A percentile compares a stretch with the other conserved stretches of the same genome.
Evolutionary conservation across 1,139 yeast genomes (phyloP).

Genomic region (Sugiyamaella grinbergsii): DNA sequence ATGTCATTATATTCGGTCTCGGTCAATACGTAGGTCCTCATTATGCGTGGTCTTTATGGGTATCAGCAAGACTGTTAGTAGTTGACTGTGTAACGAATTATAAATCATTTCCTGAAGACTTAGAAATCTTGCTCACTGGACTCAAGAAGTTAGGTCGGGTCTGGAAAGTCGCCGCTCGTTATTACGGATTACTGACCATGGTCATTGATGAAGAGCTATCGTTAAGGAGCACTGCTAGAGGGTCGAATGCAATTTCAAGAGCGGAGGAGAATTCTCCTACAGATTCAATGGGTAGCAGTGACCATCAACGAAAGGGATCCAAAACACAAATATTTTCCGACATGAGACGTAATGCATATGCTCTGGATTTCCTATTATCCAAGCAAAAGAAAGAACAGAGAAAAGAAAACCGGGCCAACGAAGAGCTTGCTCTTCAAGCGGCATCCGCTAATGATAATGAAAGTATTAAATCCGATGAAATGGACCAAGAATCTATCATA

Average conservation of each 20-base stretch:
- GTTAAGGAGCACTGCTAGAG: conserved; percentile 33
- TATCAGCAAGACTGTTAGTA: conserved; percentile 42
- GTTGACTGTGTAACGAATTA: conserved; percentile 41
- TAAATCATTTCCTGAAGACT: conserved; percentile 33
- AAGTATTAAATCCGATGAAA: conserved; percentile 12
- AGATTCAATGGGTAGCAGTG: conserved; percentile 4
- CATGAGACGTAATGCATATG: conserved; percentile 33
- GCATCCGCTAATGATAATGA: conserved; percentile 10
- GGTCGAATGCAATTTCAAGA: conserved; percentile 26
- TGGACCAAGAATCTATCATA: conserved; percentile 13
- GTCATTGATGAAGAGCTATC: conserved; percentile 39
- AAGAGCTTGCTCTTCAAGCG: not conserved
- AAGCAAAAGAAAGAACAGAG: conserved; percentile 17
- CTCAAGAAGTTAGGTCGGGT: conserved; percentile 36
- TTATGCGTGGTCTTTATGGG: conserved; percentile 45
- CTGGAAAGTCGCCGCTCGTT: conserved; percentile 42
- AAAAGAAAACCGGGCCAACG: conserved; percentile 1
- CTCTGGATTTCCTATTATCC: conserved; percentile 30
- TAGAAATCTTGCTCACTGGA: conserved; percentile 35
- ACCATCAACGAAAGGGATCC: conserved; percentile 16
- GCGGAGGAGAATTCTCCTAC: not conserved
- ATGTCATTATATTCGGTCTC: conserved; percentile 30
- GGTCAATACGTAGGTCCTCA: conserved; percentile 42
- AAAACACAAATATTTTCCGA: conserved; percentile 31
- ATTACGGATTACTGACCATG: conserved; percentile 38